Base-by-base conservation (phyloP, 2,329 filamentous ascomycete species). In the Botrytis porri region DNA sequence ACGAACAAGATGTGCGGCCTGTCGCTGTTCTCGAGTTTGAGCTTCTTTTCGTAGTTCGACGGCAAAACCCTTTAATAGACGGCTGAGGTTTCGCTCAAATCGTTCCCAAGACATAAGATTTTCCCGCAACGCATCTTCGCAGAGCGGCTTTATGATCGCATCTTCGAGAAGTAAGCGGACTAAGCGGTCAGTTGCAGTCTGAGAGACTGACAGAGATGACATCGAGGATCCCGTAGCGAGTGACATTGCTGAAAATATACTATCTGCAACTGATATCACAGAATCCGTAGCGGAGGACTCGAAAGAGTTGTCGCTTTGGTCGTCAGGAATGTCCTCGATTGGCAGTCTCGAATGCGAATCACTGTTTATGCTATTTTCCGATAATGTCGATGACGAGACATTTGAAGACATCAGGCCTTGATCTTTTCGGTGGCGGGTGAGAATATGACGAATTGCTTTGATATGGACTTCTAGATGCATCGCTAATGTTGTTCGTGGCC, bases 61-160 rank as follows among this genome's bases (percentile, higher is more conserved):
- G 5, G 73, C 74, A 32, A 76, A 75, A 10, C 29, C 59, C 41
- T 70, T 75, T 2, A 76, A 18, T 25, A 74, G 57, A 39, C 73
- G 65, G 16, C 69, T 20, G 4, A 76, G 32, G 9, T 76, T 76
- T 18, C 73, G 69, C 35, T 75, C 73, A 45, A 76, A 74, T 12
- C 73, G 71, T 59, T 71, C 66, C 43, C 63, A n/a, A 20, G 69
- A 18, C 25, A 74, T 70, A 35, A 20, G 9, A 29, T 22, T 59
- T 18, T 18, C 32, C 6, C 10, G 25, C 5, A 74, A 54, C 6
- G 69, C 75, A 20, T 74, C 66, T 6, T n/a, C 35, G 29, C 73
- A 76, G 20, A 71, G 43, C 16, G 41, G 4, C 32, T 70, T 60
- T 25, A 76, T 71, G 2, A 22, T 25, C 35, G 16, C 41, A 39